Evolutionary conservation across 495 filamentous ascomycete species (phyloP).

Genomic region (Stereocaulon alpinum): DNA sequence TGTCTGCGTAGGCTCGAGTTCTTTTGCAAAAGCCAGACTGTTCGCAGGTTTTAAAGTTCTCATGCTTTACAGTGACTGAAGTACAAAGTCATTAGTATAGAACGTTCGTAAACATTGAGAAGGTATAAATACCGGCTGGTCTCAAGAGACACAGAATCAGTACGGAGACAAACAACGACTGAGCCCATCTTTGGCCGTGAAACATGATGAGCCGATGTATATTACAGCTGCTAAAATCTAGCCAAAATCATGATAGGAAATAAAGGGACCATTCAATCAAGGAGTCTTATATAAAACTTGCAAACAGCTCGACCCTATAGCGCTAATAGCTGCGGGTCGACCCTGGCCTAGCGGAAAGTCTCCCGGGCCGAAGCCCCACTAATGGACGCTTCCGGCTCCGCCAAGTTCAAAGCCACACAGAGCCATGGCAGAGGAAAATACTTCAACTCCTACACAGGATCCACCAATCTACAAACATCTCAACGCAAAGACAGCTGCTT

Average conservation of each 20-base stretch:
- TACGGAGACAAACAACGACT: constrained; percentile 39
- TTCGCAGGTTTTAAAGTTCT: constrained; percentile 89
- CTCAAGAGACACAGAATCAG: constrained; percentile 36
- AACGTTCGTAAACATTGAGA: not conserved
- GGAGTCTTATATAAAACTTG: not conserved
- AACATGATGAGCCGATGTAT: not conserved
- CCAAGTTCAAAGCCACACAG: constrained; percentile 7
- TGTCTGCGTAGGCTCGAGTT: constrained; percentile 81
- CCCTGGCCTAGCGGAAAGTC: not conserved
- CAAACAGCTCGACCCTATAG: not conserved
- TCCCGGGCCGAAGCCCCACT: constrained; percentile 6
- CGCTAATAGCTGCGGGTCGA: no score
- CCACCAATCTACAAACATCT: constrained; percentile 37
- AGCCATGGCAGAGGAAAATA: constrained; percentile 20
- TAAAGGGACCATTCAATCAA: not conserved
- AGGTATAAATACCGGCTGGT: constrained; percentile 36
- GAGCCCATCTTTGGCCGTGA: constrained; percentile 44
- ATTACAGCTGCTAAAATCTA: not conserved
- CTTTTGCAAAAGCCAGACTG: constrained; percentile 96
- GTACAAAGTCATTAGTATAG: constrained; percentile 4
- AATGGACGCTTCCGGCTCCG: not conserved
- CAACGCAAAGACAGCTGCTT: constrained; percentile 38
- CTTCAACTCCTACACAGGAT: constrained; percentile 26
- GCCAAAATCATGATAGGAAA: not conserved
- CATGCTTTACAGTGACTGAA: constrained; percentile 77